These are phyloP conservation scores for Steccherinum ochraceum DNA, from an alignment of 768 basidiomycete genomes.

Conservation along the genomic window DNA sequence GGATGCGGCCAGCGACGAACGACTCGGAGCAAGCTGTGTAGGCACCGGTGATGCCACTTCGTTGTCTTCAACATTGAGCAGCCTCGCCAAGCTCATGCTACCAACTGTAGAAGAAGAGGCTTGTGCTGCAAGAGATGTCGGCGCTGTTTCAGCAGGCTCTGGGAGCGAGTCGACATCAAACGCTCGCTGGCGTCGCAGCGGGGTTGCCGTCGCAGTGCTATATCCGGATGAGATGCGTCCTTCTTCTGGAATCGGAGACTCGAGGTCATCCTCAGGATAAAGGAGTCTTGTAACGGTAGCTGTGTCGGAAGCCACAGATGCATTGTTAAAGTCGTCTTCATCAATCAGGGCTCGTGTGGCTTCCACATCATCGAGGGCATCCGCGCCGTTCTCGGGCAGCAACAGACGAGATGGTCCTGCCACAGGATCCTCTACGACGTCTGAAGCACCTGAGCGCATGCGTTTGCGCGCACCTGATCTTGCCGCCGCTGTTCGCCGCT, in stretches of 20 bases:
- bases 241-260: neutral
- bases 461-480: neutral
- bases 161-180: slow-evolving; percentile 3
- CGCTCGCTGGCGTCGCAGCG: neutral
- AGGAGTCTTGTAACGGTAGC: neutral
- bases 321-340: neutral
- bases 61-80: neutral
- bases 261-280: neutral
- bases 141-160: neutral
- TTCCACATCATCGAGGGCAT: too few relatives aligned
- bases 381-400: neutral
- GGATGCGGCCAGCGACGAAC: too few relatives aligned
- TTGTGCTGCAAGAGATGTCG: neutral
- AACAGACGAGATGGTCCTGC: neutral
- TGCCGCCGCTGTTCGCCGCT: neutral
- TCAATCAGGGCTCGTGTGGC: too few relatives aligned
- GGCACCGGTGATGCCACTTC: neutral
- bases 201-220: neutral
- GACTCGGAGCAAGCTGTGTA: too few relatives aligned
- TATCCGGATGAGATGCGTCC: neutral
- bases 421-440: neutral
- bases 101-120: neutral
- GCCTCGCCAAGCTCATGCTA: neutral
- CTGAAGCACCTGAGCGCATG: neutral
- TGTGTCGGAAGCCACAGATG: neutral